phyloP scores from a whole-genome alignment of 805 yeast genomes.

The Nakazawaea wyomingensis region DNA sequence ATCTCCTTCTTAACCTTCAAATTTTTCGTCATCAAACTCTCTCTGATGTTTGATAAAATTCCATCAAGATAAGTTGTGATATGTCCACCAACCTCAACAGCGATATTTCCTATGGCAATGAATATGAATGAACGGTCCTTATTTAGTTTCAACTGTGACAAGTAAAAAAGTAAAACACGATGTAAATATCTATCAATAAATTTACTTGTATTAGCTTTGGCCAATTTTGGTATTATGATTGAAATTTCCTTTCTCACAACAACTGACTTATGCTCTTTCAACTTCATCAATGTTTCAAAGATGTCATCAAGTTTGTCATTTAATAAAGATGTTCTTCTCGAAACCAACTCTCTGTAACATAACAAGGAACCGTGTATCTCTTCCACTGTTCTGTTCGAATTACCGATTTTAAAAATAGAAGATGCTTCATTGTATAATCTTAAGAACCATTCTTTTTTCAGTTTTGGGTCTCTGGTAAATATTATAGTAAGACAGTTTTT shows the following conservation, averaged over 20 bases:
- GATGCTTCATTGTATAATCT: constrained; percentile 39
- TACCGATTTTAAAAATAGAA: constrained; percentile 22
- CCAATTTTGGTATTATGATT: constrained; percentile 74
- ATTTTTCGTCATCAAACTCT: constrained; percentile 62
- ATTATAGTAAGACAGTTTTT: constrained; percentile 75
- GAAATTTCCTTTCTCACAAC: constrained; percentile 83
- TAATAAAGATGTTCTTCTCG: constrained; percentile 67
- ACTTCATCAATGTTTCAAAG: constrained; percentile 66
- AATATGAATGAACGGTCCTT: constrained; percentile 75
- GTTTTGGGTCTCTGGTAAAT: constrained; percentile 66
- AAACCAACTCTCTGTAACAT: constrained; percentile 73
- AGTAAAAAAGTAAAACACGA: constrained; percentile 67
- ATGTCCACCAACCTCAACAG: constrained; percentile 72
- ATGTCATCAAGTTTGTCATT: constrained; percentile 68
- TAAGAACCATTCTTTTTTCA: constrained; percentile 72
- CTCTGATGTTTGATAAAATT: constrained; percentile 77
- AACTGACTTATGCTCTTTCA: constrained; percentile 71
- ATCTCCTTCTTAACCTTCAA: constrained; percentile 62
- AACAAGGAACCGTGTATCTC: constrained; percentile 83
- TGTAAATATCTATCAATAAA: constrained; percentile 82
- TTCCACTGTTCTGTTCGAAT: constrained; percentile 39
- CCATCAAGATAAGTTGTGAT: constrained; percentile 87
- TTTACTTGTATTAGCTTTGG: constrained; percentile 66
- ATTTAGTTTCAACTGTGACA: constrained; percentile 70
- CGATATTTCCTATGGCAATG: constrained; percentile 78